Conservation (phyloP, 1,284 basidiomycete species). For the Ceratobasidium sp. region DNA sequence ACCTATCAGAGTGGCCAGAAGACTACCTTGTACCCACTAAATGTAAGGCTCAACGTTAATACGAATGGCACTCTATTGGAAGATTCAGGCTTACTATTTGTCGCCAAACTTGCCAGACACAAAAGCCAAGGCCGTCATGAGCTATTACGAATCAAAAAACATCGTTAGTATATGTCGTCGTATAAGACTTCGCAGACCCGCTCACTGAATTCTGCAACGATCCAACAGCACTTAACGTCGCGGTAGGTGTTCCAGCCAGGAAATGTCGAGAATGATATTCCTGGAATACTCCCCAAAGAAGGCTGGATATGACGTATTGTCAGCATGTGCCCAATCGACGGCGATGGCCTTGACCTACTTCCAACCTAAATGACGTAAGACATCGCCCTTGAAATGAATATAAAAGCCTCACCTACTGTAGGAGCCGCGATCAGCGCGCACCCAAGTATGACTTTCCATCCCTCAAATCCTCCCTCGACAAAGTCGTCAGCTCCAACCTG, state of each 20-base stretch:
- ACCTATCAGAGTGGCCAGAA: neutral
- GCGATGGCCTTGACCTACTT: neutral
- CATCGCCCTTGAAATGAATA: neutral
- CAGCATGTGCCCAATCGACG: neutral
- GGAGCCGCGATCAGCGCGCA: constrained; percentile 27
- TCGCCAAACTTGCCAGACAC: constrained; percentile 45
- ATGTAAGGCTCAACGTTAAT: neutral
- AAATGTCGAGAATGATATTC: constrained; percentile 46
- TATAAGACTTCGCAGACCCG: neutral
- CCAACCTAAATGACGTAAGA: constrained; percentile 2
- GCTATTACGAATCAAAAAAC: neutral
- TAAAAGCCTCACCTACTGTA: constrained; percentile 19
- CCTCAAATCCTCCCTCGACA: constrained; percentile 36
- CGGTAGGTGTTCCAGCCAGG: constrained; percentile 45
- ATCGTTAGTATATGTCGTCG: neutral
- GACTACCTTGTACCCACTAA: constrained; percentile 1
- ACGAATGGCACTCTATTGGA: neutral
- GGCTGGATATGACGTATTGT: neutral
- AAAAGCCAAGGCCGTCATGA: constrained; percentile 16
- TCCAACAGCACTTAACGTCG: constrained; percentile 47
- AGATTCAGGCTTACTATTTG: constrained; percentile 43
- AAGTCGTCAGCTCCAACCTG: constrained; percentile 27
- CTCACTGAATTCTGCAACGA: constrained; percentile 46
- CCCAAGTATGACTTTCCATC: constrained; percentile 36
- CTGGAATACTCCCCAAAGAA: constrained; percentile 51